phyloP scores from a whole-genome alignment of 148 eudicot genomes.

The Dysphania ambrosioides region DNA sequence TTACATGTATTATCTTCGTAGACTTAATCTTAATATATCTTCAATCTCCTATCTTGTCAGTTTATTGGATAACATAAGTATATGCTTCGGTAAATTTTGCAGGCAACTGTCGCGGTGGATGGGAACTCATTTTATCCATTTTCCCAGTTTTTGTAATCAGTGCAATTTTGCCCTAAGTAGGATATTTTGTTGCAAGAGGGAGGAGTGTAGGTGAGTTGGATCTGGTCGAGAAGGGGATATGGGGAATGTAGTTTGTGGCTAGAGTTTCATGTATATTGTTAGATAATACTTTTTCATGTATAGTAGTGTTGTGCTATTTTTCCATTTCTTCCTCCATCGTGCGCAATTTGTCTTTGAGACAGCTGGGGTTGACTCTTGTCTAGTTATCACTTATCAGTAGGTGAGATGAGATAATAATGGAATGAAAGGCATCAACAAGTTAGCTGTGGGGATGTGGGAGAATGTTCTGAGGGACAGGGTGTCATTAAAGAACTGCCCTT shows the following conservation, averaged over 20 bases:
- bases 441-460: slow-evolving; percentile 9
- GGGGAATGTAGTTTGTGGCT: slow-evolving; percentile 27
- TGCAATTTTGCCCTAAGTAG: slow-evolving; percentile 37
- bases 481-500: slow-evolving; percentile 13
- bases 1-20: not conserved
- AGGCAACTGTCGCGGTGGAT: slow-evolving; percentile 44
- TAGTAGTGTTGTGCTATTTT: slow-evolving; percentile 3
- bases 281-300: slow-evolving; percentile 26
- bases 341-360: slow-evolving; percentile 13
- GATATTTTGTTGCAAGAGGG: slow-evolving; percentile 5
- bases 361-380: not conserved
- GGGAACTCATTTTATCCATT: slow-evolving; percentile 37
- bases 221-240: slow-evolving; percentile 12
- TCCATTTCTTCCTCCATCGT: not conserved
- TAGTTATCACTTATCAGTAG: slow-evolving; percentile 9
- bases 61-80: slow-evolving; percentile 7
- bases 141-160: slow-evolving; percentile 40
- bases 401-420: slow-evolving; percentile 5
- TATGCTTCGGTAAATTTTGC: slow-evolving; percentile 21
- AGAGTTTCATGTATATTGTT: slow-evolving; percentile 34
- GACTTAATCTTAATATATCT: not conserved
- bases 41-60: not conserved
- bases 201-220: not conserved
- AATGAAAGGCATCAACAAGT: not conserved
- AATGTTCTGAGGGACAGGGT: slow-evolving; percentile 17